Evolutionary conservation across 345 rosid genomes (phyloP), one percentile per base, ranked within the genome.

Genomic region (Triadica sebifera): DNA sequence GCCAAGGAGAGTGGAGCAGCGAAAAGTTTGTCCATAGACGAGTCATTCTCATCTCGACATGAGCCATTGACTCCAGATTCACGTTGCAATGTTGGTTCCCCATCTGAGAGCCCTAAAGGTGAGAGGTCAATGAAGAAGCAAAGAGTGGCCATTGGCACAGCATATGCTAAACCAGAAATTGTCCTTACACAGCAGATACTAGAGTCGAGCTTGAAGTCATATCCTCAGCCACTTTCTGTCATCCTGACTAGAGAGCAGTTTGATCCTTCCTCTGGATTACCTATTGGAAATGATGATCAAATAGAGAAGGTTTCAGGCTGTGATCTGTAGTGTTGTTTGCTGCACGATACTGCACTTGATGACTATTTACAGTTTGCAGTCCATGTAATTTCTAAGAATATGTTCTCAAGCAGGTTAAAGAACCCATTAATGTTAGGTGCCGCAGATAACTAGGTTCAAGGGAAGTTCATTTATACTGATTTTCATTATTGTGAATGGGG

Each of bases 1-100:
- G 81, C 81, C 37, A 93, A 90, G 84, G 96, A 88, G 67, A 72
- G 78, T 63, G 84, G 83, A 67, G 78, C 85, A 52, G 86, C 84
- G 65, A 92, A 91, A 85, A 95, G 97, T 81, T 88, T 86, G 70
- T 91, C 99, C 3, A 71, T 90, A 70, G 96, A 94, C 15, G 98
- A 90, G 55, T 91, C 99, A 8, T 86, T 88, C 73, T 89, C 98
- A 38, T 90, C 99, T 64, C 91, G 82, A 74, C 88, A 87, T 17
- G 97, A 95, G 73, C 93, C 99, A 50, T 77, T 78, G 74, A 95
- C 99, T 51, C 99, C 98, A 11, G 97, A 95, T 85, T 93, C 98
- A 0, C 91, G 84, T 58, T 85, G 91, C 81, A 84, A 85, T 74
- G 72, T 67, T 56, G 87, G 87, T 58, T 86, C 93, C 56, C 91